Conservation (phyloP, 139 green algal species). For the Microglena sp. region DNA sequence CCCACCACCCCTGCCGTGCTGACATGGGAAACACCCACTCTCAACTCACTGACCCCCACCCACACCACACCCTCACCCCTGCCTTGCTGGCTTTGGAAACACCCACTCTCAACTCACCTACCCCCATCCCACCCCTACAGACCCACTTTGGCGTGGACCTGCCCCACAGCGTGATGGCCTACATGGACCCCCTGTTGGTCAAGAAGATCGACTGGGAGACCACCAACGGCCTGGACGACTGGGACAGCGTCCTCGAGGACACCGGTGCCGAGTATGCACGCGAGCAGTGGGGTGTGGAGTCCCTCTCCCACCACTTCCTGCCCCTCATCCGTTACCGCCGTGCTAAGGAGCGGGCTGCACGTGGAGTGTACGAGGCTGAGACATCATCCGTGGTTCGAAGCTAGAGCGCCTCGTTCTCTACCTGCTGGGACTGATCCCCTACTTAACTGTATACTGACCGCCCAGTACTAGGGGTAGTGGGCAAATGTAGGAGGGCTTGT, state of each 20-base stretch:
- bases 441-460: too few species aligned
- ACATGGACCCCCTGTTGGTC: constrained; percentile 55
- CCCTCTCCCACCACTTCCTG: constrained; percentile 50
- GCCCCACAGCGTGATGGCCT: constrained; percentile 36
- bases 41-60: not conserved
- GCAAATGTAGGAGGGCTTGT: too few species aligned
- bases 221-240: constrained; percentile 49
- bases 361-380: too few species aligned
- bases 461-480: too few species aligned
- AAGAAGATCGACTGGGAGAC: constrained; percentile 61
- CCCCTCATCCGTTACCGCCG: constrained; percentile 44
- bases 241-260: constrained; percentile 38
- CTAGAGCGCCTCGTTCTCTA: too few species aligned
- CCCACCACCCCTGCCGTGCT: not conserved
- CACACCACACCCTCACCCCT: not conserved
- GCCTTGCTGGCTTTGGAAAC: too few species aligned
- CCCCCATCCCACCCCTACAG: constrained; percentile 10
- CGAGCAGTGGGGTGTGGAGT: constrained; percentile 52
- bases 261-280: constrained; percentile 35
- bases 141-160: constrained; percentile 48
- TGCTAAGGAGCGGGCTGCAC: constrained; percentile 25
- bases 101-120: not conserved
- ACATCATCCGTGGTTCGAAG: too few species aligned
- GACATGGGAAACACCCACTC: too few species aligned
- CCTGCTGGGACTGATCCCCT: too few species aligned